Evolutionary conservation across 2,329 filamentous ascomycete species (phyloP).

Genomic region (Colletotrichum salicis): DNA sequence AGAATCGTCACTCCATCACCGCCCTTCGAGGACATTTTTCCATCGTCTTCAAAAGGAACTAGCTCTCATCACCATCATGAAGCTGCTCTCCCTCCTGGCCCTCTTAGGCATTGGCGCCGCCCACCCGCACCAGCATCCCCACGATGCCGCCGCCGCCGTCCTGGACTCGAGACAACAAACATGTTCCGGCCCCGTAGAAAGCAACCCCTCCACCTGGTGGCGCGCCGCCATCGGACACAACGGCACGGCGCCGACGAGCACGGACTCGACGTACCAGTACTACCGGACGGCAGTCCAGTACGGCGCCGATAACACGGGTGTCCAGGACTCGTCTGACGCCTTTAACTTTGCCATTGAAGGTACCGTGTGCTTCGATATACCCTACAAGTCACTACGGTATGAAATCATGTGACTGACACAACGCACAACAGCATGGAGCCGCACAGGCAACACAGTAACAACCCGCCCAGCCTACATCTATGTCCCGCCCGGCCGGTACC

Average conservation of each 20-base stretch:
- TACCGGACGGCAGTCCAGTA: conserved; percentile 41
- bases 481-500: conserved; percentile 45
- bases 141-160: not conserved
- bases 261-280: conserved; percentile 41
- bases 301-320: conserved; percentile 42
- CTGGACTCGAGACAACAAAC: conserved; percentile 20
- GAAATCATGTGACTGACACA: too few relatives aligned
- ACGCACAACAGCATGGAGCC: conserved; percentile 38
- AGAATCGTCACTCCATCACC: too few relatives aligned
- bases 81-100: conserved; percentile 13
- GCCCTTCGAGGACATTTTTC: not conserved
- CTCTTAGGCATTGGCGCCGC: conserved; percentile 5
- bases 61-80: conserved; percentile 12
- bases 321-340: conserved; percentile 40
- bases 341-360: conserved; percentile 42
- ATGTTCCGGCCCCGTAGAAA: conserved; percentile 27
- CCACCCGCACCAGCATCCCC: conserved; percentile 4
- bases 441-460: conserved; percentile 43
- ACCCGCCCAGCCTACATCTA: conserved; percentile 40
- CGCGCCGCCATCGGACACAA: conserved; percentile 41
- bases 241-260: conserved; percentile 40
- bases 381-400: too few relatives aligned
- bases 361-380: not conserved
- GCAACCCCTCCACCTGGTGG: conserved; percentile 40
- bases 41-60: not conserved